Evolutionary conservation across 306 rosid species (phyloP), one percentile per base, ranked within the genome.

Genomic region (Lotus japonicus): DNA sequence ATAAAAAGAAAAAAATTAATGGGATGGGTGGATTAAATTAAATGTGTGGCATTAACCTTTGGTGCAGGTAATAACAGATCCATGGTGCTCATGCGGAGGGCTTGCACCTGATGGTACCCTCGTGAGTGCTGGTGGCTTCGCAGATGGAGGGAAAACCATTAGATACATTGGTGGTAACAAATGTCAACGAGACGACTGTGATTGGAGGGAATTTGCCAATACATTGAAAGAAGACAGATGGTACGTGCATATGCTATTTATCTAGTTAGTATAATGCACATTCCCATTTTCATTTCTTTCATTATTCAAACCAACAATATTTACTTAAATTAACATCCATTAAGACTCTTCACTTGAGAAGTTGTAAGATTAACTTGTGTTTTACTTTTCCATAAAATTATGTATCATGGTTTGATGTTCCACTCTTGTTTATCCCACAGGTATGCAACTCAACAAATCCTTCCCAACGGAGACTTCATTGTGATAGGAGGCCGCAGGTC

Each of bases 81-180:
- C 89, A 56, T 95, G 99, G 99, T 95, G 99, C 74, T 95, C 99
- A 18, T 82, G 91, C 0, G 99, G 99, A 74, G 97, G 95, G 13
- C 84, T 95, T 11, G 54, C 82, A 15, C 69, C 68, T 1, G 87
- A 95, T 5, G 99, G 99, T 1, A 77, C 59, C 9, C 79, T 90
- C 2, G 31, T 90, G 39, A 80, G 80, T 68, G 45, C 83, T 3
- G 97, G 99, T 43, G 99, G 99, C 4, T 95, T 91, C 70, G 7
- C 6, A 3, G 64, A 58, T 1, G 99, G 99, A 54, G 9, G n/a
- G 0, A 85, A 28, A 80, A 52, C 82, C 5, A 16, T 84, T 0
- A 69, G 99, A 87, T 85, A 70, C 73, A 0, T 71, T 5, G 54
- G 70, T 0, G 60, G 70, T n/a, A 33, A n/a, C 3, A 11, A 28